These are phyloP conservation scores for Heritiera fomes DNA, from an alignment of 345 rosid species.

Conservation along the genomic window DNA sequence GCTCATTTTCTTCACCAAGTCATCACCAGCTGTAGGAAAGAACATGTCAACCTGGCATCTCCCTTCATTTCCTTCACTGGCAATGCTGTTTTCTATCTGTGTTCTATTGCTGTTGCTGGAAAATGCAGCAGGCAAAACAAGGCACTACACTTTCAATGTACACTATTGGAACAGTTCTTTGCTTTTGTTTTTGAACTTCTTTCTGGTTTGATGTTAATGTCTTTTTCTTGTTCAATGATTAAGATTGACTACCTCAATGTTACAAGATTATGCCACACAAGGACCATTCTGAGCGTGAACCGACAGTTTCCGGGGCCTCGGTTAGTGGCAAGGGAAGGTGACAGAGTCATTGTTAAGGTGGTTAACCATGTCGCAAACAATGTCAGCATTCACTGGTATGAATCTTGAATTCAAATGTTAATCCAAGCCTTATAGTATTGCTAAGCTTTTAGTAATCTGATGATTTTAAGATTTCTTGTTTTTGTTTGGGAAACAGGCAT, in stretches of 20 bases:
- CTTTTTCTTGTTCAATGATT: not conserved
- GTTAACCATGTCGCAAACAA: slow-evolving; percentile 50
- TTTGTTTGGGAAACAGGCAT: slow-evolving; percentile 41
- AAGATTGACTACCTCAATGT: slow-evolving; percentile 41
- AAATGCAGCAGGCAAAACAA: slow-evolving; percentile 38
- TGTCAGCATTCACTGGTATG: slow-evolving; percentile 54
- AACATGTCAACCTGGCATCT: slow-evolving; percentile 28
- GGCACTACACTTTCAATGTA: slow-evolving; percentile 66
- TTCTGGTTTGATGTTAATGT: not conserved
- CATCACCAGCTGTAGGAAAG: not conserved
- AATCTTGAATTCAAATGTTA: not conserved
- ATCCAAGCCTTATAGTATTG: not conserved
- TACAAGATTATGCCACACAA: slow-evolving; percentile 53
- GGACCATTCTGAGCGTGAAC: slow-evolving; percentile 51
- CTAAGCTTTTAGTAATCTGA: not conserved
- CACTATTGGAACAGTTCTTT: not conserved
- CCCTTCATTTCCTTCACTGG: slow-evolving; percentile 15
- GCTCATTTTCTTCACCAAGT: not conserved
- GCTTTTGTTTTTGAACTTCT: not conserved
- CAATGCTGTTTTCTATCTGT: slow-evolving; percentile 24
- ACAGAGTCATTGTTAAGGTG: slow-evolving; percentile 47
- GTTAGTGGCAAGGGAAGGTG: slow-evolving; percentile 62
- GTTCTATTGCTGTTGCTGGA: slow-evolving; percentile 25
- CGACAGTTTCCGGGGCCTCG: slow-evolving; percentile 56
- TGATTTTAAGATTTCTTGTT: not conserved